phyloP scores from a whole-genome alignment of 2,329 filamentous ascomycete species.

The Leptodontidium sp. region DNA sequence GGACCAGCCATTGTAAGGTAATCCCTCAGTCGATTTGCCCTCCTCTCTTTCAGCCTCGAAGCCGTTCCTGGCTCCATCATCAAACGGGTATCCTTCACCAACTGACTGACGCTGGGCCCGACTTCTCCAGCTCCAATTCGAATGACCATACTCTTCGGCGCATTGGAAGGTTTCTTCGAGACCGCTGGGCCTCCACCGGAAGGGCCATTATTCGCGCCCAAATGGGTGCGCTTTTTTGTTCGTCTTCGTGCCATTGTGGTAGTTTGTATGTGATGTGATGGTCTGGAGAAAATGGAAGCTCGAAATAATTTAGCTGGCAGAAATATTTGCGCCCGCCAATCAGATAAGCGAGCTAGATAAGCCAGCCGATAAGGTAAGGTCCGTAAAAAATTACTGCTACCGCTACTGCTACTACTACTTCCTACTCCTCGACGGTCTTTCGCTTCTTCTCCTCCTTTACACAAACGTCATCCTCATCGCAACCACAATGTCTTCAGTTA shows the following conservation, averaged over 20 bases:
- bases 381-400: slow-evolving; percentile 28
- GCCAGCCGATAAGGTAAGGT: slow-evolving; percentile 43
- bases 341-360: slow-evolving; percentile 43
- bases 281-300: slow-evolving; percentile 31
- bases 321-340: slow-evolving; percentile 42
- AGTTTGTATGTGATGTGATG: slow-evolving; percentile 32
- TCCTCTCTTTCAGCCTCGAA: slow-evolving; percentile 85
- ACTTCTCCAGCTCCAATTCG: slow-evolving; percentile 95
- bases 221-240: slow-evolving; percentile 89
- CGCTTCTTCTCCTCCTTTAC: slow-evolving; percentile 5
- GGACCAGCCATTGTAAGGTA: slow-evolving; percentile 96
- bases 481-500: slow-evolving; percentile 42
- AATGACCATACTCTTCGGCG: slow-evolving; percentile 98
- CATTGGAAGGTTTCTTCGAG: slow-evolving; percentile 65
- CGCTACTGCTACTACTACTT: too few relatives aligned
- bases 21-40: slow-evolving; percentile 87
- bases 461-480: slow-evolving; percentile 16
- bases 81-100: slow-evolving; percentile 87
- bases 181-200: slow-evolving; percentile 62
- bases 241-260: slow-evolving; percentile 77
- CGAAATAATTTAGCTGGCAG: slow-evolving; percentile 38
- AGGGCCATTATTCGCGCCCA: slow-evolving; percentile 65
- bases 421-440: slow-evolving; percentile 10
- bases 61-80: slow-evolving; percentile 98
- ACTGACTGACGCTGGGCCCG: slow-evolving; percentile 87